These are phyloP conservation scores for Fusarium tuaranense DNA, from an alignment of 2,329 filamentous ascomycete genomes.

Conservation along the genomic window DNA sequence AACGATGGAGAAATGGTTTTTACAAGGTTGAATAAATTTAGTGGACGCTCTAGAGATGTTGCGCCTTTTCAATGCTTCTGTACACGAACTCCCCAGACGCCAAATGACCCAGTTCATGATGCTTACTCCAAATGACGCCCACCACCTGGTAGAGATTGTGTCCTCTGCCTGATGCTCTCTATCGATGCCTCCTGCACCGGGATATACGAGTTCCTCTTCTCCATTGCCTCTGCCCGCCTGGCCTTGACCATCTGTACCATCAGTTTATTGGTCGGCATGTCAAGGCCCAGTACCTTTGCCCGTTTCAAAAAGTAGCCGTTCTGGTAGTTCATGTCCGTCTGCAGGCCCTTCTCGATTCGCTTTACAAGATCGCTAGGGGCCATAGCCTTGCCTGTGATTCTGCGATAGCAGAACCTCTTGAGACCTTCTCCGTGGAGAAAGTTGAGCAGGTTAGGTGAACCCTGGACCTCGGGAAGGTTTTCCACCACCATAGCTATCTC, in stretches of 20 bases:
- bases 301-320: conserved; percentile 88
- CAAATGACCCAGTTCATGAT: conserved; percentile 3
- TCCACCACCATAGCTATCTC: conserved; percentile 82
- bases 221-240: conserved; percentile 61
- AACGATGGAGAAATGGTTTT: not conserved
- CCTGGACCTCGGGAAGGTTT: conserved; percentile 78
- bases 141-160: not conserved
- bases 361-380: conserved; percentile 73
- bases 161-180: conserved; percentile 30
- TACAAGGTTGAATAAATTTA: not conserved
- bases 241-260: conserved; percentile 79
- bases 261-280: conserved; percentile 78
- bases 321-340: conserved; percentile 84
- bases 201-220: conserved; percentile 49
- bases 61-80: not conserved
- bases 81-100: conserved; percentile 12
- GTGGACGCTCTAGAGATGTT: not conserved
- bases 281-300: conserved; percentile 79
- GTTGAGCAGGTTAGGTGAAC: conserved; percentile 66
- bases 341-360: conserved; percentile 69
- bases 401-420: conserved; percentile 65
- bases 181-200: conserved; percentile 52
- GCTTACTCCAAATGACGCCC: not conserved
- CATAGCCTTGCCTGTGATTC: conserved; percentile 58
- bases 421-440: conserved; percentile 71